phyloP scores from a whole-genome alignment of 768 basidiomycete species.

The Dendrothele bispora region DNA sequence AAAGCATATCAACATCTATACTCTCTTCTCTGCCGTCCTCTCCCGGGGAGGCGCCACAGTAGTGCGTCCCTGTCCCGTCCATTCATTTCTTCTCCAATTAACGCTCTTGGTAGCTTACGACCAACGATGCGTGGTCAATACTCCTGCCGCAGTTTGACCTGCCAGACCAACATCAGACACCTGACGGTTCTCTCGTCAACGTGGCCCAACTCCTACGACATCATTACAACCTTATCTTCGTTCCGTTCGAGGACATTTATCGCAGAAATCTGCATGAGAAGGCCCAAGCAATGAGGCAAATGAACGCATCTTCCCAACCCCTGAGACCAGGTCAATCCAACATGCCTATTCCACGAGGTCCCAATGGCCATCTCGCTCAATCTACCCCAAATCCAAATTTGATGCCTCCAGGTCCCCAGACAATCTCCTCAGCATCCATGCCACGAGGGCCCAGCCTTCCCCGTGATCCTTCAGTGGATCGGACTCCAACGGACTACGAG shows the following conservation, averaged over 20 bases:
- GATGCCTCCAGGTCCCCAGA: neutral
- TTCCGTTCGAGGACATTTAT: conserved; percentile 73
- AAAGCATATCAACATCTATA: conserved; percentile 76
- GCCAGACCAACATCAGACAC: conserved; percentile 51
- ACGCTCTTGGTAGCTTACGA: conserved; percentile 37
- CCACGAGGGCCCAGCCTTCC: neutral
- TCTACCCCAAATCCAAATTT: conserved; percentile 5
- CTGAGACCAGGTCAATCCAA: conserved; percentile 17
- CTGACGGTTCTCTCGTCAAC: conserved; percentile 46
- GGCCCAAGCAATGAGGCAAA: conserved; percentile 43
- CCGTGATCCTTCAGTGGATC: conserved; percentile 3
- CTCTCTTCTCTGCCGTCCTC: conserved; percentile 62
- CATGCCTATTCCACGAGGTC: conserved; percentile 4
- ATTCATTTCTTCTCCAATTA: conserved; percentile 16
- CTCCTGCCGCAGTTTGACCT: conserved; percentile 59
- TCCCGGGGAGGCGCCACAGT: conserved; percentile 60
- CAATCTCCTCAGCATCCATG: conserved; percentile 1
- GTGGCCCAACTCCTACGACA: conserved; percentile 53
- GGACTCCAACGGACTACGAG: conserved; percentile 31
- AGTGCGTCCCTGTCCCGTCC: conserved; percentile 40
- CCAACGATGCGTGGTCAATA: conserved; percentile 55
- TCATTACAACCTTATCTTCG: conserved; percentile 62
- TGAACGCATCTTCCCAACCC: conserved; percentile 30
- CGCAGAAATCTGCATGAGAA: conserved; percentile 61
- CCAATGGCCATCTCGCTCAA: conserved; percentile 1